Evolutionary conservation across 169 alveolate species (phyloP).

Genomic region (Eimeria maxima): DNA sequence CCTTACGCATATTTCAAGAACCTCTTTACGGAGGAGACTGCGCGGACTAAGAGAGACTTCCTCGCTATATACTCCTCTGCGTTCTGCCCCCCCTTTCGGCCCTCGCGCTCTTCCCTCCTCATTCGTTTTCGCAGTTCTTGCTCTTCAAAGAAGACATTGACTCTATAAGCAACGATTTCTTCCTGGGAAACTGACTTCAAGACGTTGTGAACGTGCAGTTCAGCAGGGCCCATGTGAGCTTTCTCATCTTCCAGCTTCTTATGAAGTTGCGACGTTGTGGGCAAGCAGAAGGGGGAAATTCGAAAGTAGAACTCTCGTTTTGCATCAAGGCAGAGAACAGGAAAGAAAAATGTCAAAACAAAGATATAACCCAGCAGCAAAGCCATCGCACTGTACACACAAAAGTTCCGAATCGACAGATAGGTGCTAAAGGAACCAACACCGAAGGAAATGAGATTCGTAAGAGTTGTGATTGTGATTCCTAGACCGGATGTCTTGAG

Average conservation of each 20-base stretch:
- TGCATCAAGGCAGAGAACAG: constrained; percentile 84
- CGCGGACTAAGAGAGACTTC: neutral
- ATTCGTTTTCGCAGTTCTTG: constrained; percentile 17
- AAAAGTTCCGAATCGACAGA: constrained; percentile 84
- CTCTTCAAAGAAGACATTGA: constrained; percentile 76
- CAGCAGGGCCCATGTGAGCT: constrained; percentile 29
- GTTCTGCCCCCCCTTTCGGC: constrained; percentile 1
- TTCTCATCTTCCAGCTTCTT: constrained; percentile 68
- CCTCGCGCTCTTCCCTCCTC: constrained; percentile 10
- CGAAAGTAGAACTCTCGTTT: constrained; percentile 76
- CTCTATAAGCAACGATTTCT: constrained; percentile 78
- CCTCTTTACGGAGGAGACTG: neutral
- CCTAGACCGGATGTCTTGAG: constrained; percentile 85
- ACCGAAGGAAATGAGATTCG: constrained; percentile 82
- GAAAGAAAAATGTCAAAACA: constrained; percentile 81
- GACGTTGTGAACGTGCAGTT: constrained; percentile 58
- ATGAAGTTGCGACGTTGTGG: constrained; percentile 72
- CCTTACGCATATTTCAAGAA: constrained; percentile 36
- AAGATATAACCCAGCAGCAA: constrained; percentile 79
- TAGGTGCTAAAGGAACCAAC: constrained; percentile 84
- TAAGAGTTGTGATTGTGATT: constrained; percentile 84
- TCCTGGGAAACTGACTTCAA: constrained; percentile 70
- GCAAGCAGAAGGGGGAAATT: constrained; percentile 81
- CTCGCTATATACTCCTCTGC: neutral
- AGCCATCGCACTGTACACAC: constrained; percentile 82